A percentile compares a stretch with the other conserved stretches of the same genome.
Evolutionary conservation across 257 asterid genomes (phyloP).

Genomic region (Apocynum venetum): DNA sequence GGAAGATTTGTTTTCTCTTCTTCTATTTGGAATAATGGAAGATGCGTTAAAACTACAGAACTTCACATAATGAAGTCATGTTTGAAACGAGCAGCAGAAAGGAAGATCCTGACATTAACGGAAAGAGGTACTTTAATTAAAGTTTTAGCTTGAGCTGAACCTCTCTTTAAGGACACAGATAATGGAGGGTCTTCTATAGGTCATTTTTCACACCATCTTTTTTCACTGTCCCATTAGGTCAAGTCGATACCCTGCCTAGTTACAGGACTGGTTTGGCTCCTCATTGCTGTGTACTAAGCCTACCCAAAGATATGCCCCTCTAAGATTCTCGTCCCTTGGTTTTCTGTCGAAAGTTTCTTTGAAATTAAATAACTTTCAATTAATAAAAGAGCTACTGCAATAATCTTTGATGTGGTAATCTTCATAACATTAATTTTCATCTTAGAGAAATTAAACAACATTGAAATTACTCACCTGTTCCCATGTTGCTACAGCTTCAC

Average conservation of each 20-base stretch:
- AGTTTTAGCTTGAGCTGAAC: not conserved
- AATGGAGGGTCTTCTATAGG: not conserved
- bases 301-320: not conserved
- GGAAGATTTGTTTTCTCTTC: not conserved
- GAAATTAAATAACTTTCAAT: not conserved
- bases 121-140: not conserved
- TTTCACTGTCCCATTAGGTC: not conserved
- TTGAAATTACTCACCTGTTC: constrained; percentile 63
- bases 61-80: not conserved
- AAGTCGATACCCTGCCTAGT: not conserved
- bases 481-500: constrained; percentile 99
- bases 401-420: not conserved
- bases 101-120: not conserved
- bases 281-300: not conserved
- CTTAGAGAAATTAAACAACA: not conserved
- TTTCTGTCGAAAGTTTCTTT: not conserved
- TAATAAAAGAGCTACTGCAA: not conserved
- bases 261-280: not conserved
- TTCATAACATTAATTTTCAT: not conserved
- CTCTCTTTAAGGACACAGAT: not conserved
- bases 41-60: not conserved
- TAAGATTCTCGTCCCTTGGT: not conserved
- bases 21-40: not conserved
- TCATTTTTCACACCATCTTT: not conserved
- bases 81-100: not conserved